Base-by-base conservation (phyloP, 2,329 filamentous ascomycete species). In the Penicillium sp. region DNA sequence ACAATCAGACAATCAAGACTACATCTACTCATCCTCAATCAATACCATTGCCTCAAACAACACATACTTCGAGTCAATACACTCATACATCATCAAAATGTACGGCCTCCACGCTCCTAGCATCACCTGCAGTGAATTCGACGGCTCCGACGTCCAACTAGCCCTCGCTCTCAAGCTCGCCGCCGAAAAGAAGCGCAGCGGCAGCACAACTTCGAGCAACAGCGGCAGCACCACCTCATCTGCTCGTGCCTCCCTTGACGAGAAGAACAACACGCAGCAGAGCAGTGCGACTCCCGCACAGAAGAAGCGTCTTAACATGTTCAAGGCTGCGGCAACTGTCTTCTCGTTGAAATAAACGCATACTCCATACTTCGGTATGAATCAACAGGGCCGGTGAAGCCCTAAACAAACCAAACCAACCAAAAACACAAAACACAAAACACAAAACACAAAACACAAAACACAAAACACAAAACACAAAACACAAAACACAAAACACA, bases 111-210 rank as follows among this genome's bases (percentile, higher is more conserved):
- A 33, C 45, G 35, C 26, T 26, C 50, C 55, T 26, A 47, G 18
- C 23, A 38, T 57, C 18, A 57, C 50, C 4, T 45, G 45, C 35
- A 33, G 42, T 35, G 43, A 52, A 47, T 49, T 57, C 38, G 49
- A 57, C 55, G 55, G 55, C 43, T 48, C 55, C 20, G 55, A 57
- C 35, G 14, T 28, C 20, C 55, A 57, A 30, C 49, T 57, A 20
- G 26, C 46, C 11, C 52, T 54, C 26, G 43, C 42, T 21, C 50
- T 47, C 40, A 42, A 38, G 16, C 46, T 28, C 38, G 48, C 55
- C n/a, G 42, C 46, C 45, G 47, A 49, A 16, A 26, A 30, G 1
- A 38, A 54, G 11, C 26, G 40, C 40, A 21, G 9, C 20, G 18
- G 18, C 7, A 43, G 5, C 40, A 43, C 35, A 5, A 5, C 52